Percentiles rank a stretch among this genome's conserved stretches.
These are phyloP conservation scores for Wallacemonas collosoma DNA, from an alignment of 208 protist genomes.

Conservation along the genomic window DNA sequence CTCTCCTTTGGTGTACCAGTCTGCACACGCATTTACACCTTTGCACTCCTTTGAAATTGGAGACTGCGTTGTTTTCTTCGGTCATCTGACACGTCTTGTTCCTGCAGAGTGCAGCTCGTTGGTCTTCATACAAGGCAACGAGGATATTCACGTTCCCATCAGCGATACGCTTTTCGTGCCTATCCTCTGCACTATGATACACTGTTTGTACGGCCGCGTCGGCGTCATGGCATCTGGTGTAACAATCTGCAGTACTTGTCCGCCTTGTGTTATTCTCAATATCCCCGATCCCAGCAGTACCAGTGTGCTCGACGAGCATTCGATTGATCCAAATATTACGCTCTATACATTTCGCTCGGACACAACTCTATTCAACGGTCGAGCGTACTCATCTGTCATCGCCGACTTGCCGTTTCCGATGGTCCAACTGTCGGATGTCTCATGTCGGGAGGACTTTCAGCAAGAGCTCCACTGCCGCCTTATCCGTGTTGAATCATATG, in stretches of 20 bases:
- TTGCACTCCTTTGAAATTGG: constrained; percentile 29
- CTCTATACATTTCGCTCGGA: constrained; percentile 28
- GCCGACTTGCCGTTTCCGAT: constrained; percentile 24
- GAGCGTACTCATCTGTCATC: constrained; percentile 23
- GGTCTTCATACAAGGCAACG: not conserved
- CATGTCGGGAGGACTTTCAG: not conserved
- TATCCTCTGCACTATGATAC: constrained; percentile 35
- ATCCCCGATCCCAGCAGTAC: constrained; percentile 14
- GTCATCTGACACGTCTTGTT: constrained; percentile 12
- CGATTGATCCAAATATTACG: constrained; percentile 22
- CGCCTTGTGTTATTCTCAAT: constrained; percentile 25
- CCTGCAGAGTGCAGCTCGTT: not conserved
- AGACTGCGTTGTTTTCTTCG: constrained; percentile 35
- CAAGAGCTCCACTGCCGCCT: constrained; percentile 15
- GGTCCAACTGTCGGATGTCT: not conserved
- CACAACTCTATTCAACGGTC: constrained; percentile 20
- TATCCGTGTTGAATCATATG: constrained; percentile 10
- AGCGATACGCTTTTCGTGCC: constrained; percentile 20
- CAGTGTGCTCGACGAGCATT: constrained; percentile 29
- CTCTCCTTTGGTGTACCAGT: constrained; percentile 3
- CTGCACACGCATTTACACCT: constrained; percentile 20
- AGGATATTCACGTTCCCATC: not conserved
- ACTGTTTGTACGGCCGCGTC: constrained; percentile 32
- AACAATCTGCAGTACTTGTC: constrained; percentile 29
- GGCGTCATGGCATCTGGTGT: constrained; percentile 31